Conservation (phyloP, 768 basidiomycete genomes). For the Termitomyces sp. region DNA sequence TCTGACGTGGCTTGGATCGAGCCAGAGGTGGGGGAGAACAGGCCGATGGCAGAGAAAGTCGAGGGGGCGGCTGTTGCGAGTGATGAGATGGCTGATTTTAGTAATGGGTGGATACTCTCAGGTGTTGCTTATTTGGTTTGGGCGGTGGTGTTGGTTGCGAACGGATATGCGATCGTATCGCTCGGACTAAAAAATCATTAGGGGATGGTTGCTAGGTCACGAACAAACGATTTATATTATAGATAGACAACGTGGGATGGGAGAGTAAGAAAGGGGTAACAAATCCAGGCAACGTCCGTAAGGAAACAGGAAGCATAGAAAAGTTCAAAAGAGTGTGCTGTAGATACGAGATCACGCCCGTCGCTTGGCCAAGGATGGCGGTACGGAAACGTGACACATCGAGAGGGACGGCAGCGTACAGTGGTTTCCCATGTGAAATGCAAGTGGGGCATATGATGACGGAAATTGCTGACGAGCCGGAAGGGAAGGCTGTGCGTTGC, state of each 20-base stretch:
- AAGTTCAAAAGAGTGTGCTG: too few relatives aligned
- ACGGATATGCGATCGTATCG: conserved; percentile 49
- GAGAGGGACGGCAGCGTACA: conserved; percentile 45
- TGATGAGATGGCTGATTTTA: conserved; percentile 32
- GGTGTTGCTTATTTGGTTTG: conserved; percentile 43
- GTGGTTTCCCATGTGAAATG: conserved; percentile 15
- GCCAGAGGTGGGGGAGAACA: background rate
- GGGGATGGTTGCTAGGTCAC: too few relatives aligned
- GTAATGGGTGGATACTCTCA: conserved; percentile 35
- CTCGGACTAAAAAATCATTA: conserved; percentile 24
- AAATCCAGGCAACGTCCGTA: conserved; percentile 1
- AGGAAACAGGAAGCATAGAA: conserved; percentile 4
- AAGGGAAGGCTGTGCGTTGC: conserved; percentile 27
- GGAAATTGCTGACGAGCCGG: conserved; percentile 35
- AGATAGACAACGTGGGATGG: too few relatives aligned
- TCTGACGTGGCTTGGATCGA: background rate
- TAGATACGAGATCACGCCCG: conserved; percentile 51
- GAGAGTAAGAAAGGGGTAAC: background rate
- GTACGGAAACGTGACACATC: conserved; percentile 64
- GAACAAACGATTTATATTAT: too few relatives aligned
- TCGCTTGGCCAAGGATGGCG: conserved; percentile 61
- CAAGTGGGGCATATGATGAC: conserved; percentile 20
- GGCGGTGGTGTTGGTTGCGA: conserved; percentile 44
- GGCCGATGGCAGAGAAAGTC: conserved; percentile 6
- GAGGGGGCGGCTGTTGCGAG: conserved; percentile 8